These are phyloP conservation scores for Elaeis oleifera DNA, from an alignment of 202 grass and related monocot genomes.

Conservation along the genomic window DNA sequence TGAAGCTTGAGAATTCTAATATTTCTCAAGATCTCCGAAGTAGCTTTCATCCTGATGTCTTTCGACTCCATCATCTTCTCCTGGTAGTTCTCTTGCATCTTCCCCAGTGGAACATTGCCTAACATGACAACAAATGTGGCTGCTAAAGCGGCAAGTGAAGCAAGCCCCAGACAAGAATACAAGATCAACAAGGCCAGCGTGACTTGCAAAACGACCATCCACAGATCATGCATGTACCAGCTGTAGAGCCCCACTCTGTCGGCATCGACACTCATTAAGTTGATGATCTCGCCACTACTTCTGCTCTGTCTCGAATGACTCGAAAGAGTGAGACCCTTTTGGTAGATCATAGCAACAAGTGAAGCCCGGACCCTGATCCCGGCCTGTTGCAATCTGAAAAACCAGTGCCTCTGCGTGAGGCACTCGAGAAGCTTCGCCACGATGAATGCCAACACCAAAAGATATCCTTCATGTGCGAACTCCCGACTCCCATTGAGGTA, in stretches of 20 bases:
- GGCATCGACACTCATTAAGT: slow-evolving; percentile 74
- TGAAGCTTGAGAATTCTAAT: slow-evolving; percentile 86
- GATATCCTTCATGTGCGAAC: slow-evolving; percentile 47
- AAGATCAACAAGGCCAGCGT: slow-evolving; percentile 59
- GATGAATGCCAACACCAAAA: slow-evolving; percentile 53
- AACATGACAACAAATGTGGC: slow-evolving; percentile 63
- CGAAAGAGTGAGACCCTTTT: slow-evolving; percentile 61
- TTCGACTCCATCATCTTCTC: slow-evolving; percentile 77
- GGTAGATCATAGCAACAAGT: slow-evolving; percentile 57
- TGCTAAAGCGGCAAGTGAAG: slow-evolving; percentile 44
- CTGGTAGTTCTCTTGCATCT: slow-evolving; percentile 68
- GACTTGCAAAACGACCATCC: slow-evolving; percentile 65
- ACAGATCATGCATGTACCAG: slow-evolving; percentile 79
- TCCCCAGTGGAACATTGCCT: slow-evolving; percentile 48
- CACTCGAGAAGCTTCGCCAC: slow-evolving; percentile 68
- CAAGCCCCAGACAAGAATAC: slow-evolving; percentile 47
- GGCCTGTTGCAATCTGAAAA: slow-evolving; percentile 61
- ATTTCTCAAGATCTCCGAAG: slow-evolving; percentile 64
- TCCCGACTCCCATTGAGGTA: slow-evolving; percentile 60
- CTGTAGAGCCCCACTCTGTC: slow-evolving; percentile 44
- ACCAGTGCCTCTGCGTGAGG: slow-evolving; percentile 65
- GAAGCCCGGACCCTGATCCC: slow-evolving; percentile 37
- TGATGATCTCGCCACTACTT: slow-evolving; percentile 74
- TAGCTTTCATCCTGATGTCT: slow-evolving; percentile 77
- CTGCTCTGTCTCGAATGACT: slow-evolving; percentile 64